Evolutionary conservation across 345 rosid genomes (phyloP), one percentile per base, ranked within the genome.

Genomic region (Citrus cavaleriei): DNA sequence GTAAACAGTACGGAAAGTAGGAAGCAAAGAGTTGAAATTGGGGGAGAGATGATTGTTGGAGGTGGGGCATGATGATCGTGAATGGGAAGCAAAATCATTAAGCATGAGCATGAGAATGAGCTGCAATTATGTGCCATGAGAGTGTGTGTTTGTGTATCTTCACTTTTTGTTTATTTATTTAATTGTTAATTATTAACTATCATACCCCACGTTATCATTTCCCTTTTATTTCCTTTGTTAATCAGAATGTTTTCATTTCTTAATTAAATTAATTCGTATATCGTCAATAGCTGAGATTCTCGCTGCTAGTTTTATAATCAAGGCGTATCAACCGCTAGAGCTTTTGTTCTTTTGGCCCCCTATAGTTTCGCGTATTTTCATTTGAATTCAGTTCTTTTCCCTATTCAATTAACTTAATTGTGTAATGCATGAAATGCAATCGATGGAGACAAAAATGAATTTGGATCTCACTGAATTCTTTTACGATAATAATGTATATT

Each of bases 51-150:
- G 81, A 84, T 84, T 80, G 76, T 18, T 19, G 32, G 88, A 70
- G 80, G 82, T 82, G 83, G 87, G 83, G 81, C 80, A 78, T 79
- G 78, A 74, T 82, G 80, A 54, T 81, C 54, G 24, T 28, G 65
- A 76, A 80, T 83, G 89, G 91, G 92, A 87, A 88, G 88, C 93
- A 87, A 77, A 87, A 92, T 92, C 77, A 92, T 92, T 83, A 89
- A 84, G 95, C 93, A 90, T 92, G 92, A 86, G 84, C 80, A 83
- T 88, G 84, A 85, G 67, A 80, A 46, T 63, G 78, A 75, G 78
- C 58, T 77, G 85, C 83, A 87, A 92, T 92, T 85, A 90, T 90
- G 84, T 81, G 72, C 59, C 86, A 85, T 85, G 82, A 86, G 88
- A 83, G 85, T 84, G 79, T 83, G 79, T 83, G 77, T 84, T 75